Base-by-base conservation (phyloP, 2,329 filamentous ascomycete genomes). In the Penicillium sp. region DNA sequence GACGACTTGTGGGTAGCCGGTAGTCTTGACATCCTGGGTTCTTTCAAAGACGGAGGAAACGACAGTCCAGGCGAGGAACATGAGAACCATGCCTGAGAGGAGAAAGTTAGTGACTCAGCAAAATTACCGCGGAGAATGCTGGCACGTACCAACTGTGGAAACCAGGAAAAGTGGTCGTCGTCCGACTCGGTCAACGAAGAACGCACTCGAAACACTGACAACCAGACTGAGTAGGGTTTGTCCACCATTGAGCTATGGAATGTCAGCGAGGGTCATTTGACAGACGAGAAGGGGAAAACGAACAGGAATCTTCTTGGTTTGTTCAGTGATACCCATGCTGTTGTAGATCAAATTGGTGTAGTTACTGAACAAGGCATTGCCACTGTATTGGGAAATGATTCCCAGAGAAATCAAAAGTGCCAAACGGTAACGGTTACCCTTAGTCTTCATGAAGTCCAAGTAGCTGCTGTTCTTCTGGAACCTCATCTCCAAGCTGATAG, bases 341-440 rank as follows among this genome's bases (percentile, higher is more conserved):
- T 80, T 75, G 73, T 87, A 87, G 62, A 89, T 81, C 56, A 81
- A 78, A 58, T 85, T 83, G 67, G 86, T 84, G 71, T 89, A 89
- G 74, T 89, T 88, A 61, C 81, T 85, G 68, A 89, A 84, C 2
- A 89, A 75, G 19, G 84, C 86, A 68, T 89, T 89, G 45, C 87
- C 86, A 52, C 82, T 85, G 75, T 87, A 89, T 72, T 89, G 86
- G 2, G 85, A 87, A 68, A 89, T 87, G 64, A 89, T 74, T 67
- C 85, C 86, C 19, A 89, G 78, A 0, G 84, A 87, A 42, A 87
- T 71, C 42, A 88, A 77, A 55, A 89, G 82, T 48, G 82, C 78
- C 45, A 89, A 76, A 12, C 87, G 80, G 77, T 86, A 86, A 52
- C 85, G 80, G 77, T 89, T 89, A 29, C 86, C 86, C 65, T 78